A percentile compares a stretch with the other conserved stretches of the same genome.
These are phyloP conservation scores for Takashimella tepidaria DNA, from an alignment of 1,284 basidiomycete genomes.

Conservation along the genomic window DNA sequence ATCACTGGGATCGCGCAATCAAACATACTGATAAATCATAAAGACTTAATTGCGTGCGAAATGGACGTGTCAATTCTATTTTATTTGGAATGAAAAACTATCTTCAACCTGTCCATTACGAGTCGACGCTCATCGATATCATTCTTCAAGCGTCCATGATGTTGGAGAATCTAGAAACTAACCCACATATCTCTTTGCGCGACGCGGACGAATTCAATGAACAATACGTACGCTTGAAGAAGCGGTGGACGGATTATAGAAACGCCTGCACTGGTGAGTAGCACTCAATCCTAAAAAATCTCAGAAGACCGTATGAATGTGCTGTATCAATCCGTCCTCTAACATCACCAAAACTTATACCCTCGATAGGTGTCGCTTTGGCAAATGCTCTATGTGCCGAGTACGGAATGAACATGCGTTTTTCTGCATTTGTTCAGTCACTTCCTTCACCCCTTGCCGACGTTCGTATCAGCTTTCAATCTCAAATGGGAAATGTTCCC, in stretches of 20 bases:
- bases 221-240: background rate
- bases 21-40: background rate
- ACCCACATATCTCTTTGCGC: background rate
- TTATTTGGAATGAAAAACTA: background rate
- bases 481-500: background rate
- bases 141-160: background rate
- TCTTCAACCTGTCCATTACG: background rate
- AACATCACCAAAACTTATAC: too few species aligned
- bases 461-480: background rate
- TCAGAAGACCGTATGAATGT: too few species aligned
- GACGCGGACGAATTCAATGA: background rate
- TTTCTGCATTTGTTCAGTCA: background rate
- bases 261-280: background rate
- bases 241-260: background rate
- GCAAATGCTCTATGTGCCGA: background rate
- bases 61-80: background rate
- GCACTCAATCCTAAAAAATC: too few species aligned
- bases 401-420: background rate
- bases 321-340: too few species aligned
- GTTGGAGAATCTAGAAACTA: background rate
- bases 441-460: background rate
- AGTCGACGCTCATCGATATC: background rate
- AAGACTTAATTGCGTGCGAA: background rate
- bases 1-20: too few species aligned
- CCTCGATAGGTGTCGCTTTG: background rate